These are phyloP conservation scores for Tricholoma matsutake DNA, from an alignment of 768 basidiomycete species.

Conservation along the genomic window DNA sequence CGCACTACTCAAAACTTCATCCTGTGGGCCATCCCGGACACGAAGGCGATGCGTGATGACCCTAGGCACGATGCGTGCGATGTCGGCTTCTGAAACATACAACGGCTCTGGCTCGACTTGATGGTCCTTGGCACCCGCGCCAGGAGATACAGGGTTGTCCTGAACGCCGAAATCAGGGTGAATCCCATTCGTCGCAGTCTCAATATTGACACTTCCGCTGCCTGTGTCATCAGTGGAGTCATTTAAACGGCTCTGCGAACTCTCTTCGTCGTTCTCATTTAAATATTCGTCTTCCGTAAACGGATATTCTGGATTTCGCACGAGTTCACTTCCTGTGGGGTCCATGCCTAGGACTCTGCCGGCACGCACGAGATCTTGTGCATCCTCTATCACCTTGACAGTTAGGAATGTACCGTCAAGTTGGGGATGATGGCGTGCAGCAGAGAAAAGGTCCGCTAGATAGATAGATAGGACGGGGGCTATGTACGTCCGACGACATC, in stretches of 20 bases:
- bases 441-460: conserved; percentile 69
- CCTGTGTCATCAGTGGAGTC: conserved; percentile 13
- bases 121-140: background rate
- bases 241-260: conserved; percentile 5
- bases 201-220: conserved; percentile 13
- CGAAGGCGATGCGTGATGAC: conserved; percentile 74
- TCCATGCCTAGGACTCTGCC: conserved; percentile 63
- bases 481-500: conserved; percentile 39
- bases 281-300: conserved; percentile 7
- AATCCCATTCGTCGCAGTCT: conserved; percentile 9
- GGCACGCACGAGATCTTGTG: conserved; percentile 64
- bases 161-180: conserved; percentile 4
- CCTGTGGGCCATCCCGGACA: conserved; percentile 64
- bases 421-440: conserved; percentile 65
- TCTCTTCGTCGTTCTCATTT: background rate
- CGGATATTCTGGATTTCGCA: conserved; percentile 3
- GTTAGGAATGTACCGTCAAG: conserved; percentile 71
- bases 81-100: conserved; percentile 72
- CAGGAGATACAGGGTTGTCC: background rate
- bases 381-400: conserved; percentile 56
- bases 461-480: conserved; percentile 58
- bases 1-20: conserved; percentile 65
- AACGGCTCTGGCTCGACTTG: conserved; percentile 27
- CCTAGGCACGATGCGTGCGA: conserved; percentile 70
- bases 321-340: conserved; percentile 56